These are phyloP conservation scores for Colletotrichum filicis DNA, from an alignment of 2,329 filamentous ascomycete species.

Conservation along the genomic window DNA sequence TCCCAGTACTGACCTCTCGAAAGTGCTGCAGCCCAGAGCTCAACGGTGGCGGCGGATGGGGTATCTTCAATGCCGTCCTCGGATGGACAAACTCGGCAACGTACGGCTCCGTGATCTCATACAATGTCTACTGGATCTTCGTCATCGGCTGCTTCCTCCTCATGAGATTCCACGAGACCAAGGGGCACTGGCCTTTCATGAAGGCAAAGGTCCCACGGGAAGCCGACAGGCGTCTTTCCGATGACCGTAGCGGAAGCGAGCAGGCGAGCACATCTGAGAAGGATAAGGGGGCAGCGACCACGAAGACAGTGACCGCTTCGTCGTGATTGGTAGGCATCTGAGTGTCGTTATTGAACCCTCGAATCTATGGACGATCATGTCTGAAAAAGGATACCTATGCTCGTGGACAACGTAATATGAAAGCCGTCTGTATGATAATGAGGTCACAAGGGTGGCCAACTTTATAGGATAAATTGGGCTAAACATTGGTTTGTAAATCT, in stretches of 20 bases:
- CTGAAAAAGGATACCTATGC: not conserved
- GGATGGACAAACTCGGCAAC: slow-evolving; percentile 92
- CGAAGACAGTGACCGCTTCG: slow-evolving; percentile 22
- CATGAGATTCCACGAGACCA: slow-evolving; percentile 75
- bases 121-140: slow-evolving; percentile 87
- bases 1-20: slow-evolving; percentile 3
- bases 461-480: not conserved
- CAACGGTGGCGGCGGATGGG: slow-evolving; percentile 83
- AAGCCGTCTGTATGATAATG: not conserved
- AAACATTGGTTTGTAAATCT: not conserved
- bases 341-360: too few relatives aligned
- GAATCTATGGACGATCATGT: not conserved
- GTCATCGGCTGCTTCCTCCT: slow-evolving; percentile 73
- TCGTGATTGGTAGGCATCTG: not conserved
- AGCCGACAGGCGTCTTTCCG: not conserved
- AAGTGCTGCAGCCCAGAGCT: slow-evolving; percentile 81
- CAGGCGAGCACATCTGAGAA: not conserved
- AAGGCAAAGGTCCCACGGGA: slow-evolving; percentile 44
- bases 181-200: slow-evolving; percentile 60
- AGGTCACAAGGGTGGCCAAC: not conserved
- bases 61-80: slow-evolving; percentile 85
- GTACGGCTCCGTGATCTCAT: slow-evolving; percentile 86
- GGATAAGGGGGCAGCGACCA: slow-evolving; percentile 4
- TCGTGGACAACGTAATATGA: not conserved
- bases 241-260: slow-evolving; percentile 7